phyloP scores from a whole-genome alignment of 2,329 filamentous ascomycete species.

The Leptographium lundbergii region DNA sequence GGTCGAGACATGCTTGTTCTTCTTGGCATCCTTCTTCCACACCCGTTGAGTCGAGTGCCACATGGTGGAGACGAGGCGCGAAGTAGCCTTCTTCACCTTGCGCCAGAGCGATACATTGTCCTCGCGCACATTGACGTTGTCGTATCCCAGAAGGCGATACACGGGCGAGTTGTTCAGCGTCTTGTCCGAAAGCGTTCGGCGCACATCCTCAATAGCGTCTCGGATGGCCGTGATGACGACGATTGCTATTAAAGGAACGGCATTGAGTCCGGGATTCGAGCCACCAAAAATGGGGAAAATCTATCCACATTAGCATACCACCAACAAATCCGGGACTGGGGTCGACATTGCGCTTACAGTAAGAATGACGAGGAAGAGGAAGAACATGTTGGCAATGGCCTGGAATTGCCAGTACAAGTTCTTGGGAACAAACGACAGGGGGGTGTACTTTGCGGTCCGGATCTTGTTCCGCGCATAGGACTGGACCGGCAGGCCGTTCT shows the following conservation, averaged over 20 bases:
- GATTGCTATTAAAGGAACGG: constrained; percentile 88
- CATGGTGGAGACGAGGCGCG: constrained; percentile 43
- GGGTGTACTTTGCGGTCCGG: constrained; percentile 92
- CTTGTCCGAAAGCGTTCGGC: constrained; percentile 80
- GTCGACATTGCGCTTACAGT: constrained; percentile 50
- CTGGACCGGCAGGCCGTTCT: constrained; percentile 60
- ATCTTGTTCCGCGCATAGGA: constrained; percentile 89
- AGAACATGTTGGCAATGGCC: constrained; percentile 97
- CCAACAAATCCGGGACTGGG: not conserved
- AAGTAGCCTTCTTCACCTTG: constrained; percentile 77
- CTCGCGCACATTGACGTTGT: constrained; percentile 84
- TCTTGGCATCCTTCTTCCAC: constrained; percentile 38
- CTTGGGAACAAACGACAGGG: constrained; percentile 88
- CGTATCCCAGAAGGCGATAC: constrained; percentile 76
- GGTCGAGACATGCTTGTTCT: constrained; percentile 32
- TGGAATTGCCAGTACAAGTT: constrained; percentile 98
- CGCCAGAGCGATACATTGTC: constrained; percentile 82
- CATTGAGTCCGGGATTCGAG: constrained; percentile 75
- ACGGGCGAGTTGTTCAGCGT: constrained; percentile 94
- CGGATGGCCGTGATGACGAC: constrained; percentile 80
- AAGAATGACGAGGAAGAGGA: constrained; percentile 90
- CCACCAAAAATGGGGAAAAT: constrained; percentile 95
- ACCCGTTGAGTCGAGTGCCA: constrained; percentile 32
- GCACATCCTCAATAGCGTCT: constrained; percentile 90
- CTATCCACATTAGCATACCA: constrained; percentile 30